Conservation (phyloP, 371 early-diverging fungal genomes). For the Mortierella sp. region DNA sequence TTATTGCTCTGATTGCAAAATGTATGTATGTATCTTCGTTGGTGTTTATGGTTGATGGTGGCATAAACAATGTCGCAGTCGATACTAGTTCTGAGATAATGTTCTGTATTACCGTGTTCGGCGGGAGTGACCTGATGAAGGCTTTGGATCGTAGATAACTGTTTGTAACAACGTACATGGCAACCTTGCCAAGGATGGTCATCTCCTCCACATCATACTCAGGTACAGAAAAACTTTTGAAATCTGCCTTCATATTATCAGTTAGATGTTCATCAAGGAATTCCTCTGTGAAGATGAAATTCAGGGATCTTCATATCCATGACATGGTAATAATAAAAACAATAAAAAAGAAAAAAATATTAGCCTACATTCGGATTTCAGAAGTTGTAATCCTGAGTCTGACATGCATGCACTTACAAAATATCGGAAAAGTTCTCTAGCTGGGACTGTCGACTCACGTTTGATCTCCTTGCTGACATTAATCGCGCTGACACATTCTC, state of each 20-base stretch:
- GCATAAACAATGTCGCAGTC: slow-evolving; percentile 7
- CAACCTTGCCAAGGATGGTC: slow-evolving; percentile 6
- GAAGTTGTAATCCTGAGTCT: neutral
- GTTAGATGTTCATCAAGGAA: slow-evolving; percentile 24
- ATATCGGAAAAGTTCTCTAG: no score
- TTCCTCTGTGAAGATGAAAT: slow-evolving; percentile 22
- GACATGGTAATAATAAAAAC: no score
- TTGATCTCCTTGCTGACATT: slow-evolving; percentile 22
- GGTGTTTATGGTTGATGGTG: neutral
- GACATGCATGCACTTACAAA: no score
- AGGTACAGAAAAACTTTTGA: neutral
- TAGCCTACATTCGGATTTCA: no score
- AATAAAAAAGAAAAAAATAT: no score
- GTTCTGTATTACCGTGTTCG: neutral
- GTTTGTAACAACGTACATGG: no score
- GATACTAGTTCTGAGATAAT: slow-evolving; percentile 9
- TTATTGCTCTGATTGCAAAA: slow-evolving; percentile 11
- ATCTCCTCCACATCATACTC: slow-evolving; percentile 4
- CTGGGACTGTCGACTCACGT: slow-evolving; percentile 12
- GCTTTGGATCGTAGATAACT: no score
- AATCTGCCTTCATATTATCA: no score
- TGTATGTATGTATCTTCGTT: slow-evolving; percentile 23
- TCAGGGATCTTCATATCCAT: slow-evolving; percentile 8
- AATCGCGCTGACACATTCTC: slow-evolving; percentile 17
- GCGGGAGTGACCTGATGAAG: no score